Evolutionary conservation across 2,329 filamentous ascomycete genomes (phyloP).

Genomic region (Magnaporthiopsis rhizophila): DNA sequence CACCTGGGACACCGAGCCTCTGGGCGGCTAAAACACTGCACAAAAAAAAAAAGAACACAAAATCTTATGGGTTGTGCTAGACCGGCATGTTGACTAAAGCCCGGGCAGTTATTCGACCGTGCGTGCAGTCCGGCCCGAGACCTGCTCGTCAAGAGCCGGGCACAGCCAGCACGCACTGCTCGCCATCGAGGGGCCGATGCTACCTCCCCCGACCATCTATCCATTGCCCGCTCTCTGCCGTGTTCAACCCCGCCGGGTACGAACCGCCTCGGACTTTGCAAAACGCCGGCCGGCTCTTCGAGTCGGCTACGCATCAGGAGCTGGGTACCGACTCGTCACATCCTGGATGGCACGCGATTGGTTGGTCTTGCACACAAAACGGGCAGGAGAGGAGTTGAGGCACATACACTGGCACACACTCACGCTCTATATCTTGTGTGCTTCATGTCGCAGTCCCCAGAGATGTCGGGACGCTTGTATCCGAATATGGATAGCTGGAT

Average conservation of each 20-base stretch:
- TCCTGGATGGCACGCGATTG: not conserved
- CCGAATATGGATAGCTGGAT: not conserved
- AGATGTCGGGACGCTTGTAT: not conserved
- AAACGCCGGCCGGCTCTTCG: not conserved
- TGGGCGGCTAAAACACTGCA: no score
- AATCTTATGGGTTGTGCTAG: not conserved
- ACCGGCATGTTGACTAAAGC: not conserved
- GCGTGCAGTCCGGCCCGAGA: no score
- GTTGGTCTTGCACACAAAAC: not conserved
- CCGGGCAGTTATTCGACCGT: no score
- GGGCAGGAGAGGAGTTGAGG: no score
- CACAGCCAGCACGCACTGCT: not conserved
- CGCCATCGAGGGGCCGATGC: not conserved
- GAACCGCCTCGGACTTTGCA: not conserved
- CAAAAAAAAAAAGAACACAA: not conserved
- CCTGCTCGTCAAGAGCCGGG: no score
- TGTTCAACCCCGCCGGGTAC: not conserved
- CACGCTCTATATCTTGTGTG: not conserved
- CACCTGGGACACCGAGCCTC: not conserved
- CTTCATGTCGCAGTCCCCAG: not conserved
- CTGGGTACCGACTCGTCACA: not conserved
- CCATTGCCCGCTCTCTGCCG: no score
- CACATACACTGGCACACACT: not conserved
- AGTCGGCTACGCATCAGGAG: not conserved
- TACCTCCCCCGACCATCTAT: no score